Evolutionary conservation across 441 rosid genomes (phyloP).

Genomic region (Arabidopsis hybrid): DNA sequence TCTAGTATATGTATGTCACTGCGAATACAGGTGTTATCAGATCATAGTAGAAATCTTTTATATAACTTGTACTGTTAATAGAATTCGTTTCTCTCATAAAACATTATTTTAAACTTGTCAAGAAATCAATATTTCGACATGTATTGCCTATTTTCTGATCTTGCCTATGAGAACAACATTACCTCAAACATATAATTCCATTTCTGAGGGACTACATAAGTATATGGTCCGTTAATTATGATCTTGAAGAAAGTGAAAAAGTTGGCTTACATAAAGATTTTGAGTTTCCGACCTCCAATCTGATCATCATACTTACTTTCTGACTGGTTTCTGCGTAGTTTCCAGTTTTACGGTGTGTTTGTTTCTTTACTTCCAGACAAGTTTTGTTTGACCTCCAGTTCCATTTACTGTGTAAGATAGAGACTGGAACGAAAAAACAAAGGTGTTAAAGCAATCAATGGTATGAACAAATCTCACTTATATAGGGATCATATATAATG

Average conservation of each 20-base stretch:
- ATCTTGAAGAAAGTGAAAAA: no score
- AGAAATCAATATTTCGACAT: conserved; percentile 27
- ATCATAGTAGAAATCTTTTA: conserved; percentile 15
- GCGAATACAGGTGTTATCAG: conserved; percentile 35
- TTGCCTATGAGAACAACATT: no score
- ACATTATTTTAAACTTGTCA: conserved; percentile 30
- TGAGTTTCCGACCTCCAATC: conserved; percentile 47
- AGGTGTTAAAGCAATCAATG: conserved; percentile 10
- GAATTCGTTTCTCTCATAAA: conserved; percentile 29
- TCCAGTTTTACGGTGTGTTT: conserved; percentile 40
- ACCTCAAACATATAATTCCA: no score
- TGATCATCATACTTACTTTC: no score
- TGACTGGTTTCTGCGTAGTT: conserved; percentile 13
- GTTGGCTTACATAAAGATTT: conserved; percentile 29
- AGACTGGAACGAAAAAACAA: conserved; percentile 55
- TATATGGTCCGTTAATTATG: no score
- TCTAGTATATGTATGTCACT: conserved; percentile 50
- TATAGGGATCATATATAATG: neutral
- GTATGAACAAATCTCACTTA: conserved; percentile 4
- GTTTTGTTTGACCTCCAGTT: conserved; percentile 76
- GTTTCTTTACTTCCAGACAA: conserved; percentile 76
- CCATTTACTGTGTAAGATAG: conserved; percentile 64
- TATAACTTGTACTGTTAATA: conserved; percentile 35
- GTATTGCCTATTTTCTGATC: no score
- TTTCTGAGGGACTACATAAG: no score